A percentile compares a stretch with the other conserved stretches of the same genome.
Evolutionary conservation across 139 green algal genomes (phyloP).

Genomic region (Picochlorum sp.): DNA sequence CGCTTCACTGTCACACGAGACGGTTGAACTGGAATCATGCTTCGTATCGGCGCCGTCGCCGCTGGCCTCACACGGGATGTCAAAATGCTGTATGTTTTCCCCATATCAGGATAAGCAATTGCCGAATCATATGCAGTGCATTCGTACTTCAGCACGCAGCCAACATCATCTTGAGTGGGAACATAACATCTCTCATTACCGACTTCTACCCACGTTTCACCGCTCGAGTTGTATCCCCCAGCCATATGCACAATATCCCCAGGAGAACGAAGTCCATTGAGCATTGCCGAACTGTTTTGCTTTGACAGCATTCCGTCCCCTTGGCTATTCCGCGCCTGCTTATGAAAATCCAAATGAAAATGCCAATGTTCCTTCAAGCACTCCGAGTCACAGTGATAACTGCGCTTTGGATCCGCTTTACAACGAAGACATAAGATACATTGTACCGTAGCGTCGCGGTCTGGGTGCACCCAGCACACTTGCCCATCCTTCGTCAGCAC

Average conservation of each 20-base stretch:
- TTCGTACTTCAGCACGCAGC: slow-evolving; percentile 82
- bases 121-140: slow-evolving; percentile 21
- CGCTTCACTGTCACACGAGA: slow-evolving; percentile 9
- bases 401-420: slow-evolving; percentile 55
- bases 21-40: slow-evolving; percentile 56
- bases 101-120: slow-evolving; percentile 9
- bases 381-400: slow-evolving; percentile 85
- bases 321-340: slow-evolving; percentile 40
- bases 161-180: slow-evolving; percentile 73
- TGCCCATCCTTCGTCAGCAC: slow-evolving; percentile 55
- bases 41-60: slow-evolving; percentile 52
- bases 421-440: slow-evolving; percentile 79
- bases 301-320: neutral
- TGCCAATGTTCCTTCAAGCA: slow-evolving; percentile 85
- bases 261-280: neutral
- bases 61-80: slow-evolving; percentile 68
- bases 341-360: slow-evolving; percentile 80
- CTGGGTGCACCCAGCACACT: slow-evolving; percentile 54
- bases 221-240: slow-evolving; percentile 37
- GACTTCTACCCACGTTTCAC: slow-evolving; percentile 73
- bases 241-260: neutral
- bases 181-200: slow-evolving; percentile 57
- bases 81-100: slow-evolving; percentile 38
- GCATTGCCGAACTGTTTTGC: neutral
- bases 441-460: slow-evolving; percentile 77